Evolutionary conservation across 352 stramenopile species (phyloP).

Genomic region (Globisporangium parvum): DNA sequence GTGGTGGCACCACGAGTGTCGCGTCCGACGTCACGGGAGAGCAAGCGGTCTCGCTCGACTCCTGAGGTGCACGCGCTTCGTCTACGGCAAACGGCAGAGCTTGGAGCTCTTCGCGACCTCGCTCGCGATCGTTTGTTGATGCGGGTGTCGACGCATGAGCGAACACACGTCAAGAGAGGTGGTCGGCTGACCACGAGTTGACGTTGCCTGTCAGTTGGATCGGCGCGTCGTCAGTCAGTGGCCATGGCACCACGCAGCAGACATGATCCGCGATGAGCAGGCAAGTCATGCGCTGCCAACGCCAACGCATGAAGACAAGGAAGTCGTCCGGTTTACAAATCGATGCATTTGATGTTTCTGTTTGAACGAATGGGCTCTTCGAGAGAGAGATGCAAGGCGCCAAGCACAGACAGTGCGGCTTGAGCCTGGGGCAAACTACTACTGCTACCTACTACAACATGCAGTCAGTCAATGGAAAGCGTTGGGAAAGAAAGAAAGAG

Average conservation of each 20-base stretch:
- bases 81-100: too few relatives aligned
- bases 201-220: neutral
- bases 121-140: neutral
- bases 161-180: too few relatives aligned
- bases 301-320: too few relatives aligned
- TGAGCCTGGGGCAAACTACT: neutral
- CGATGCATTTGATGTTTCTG: slow-evolving; percentile 11
- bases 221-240: too few relatives aligned
- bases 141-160: neutral
- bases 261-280: too few relatives aligned
- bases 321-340: slow-evolving; percentile 6
- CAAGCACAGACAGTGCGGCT: slow-evolving; percentile 1
- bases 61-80: too few relatives aligned
- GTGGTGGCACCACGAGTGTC: too few relatives aligned
- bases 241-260: too few relatives aligned
- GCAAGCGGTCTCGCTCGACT: too few relatives aligned
- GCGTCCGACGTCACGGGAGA: too few relatives aligned
- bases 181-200: neutral
- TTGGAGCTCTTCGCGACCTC: neutral
- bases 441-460: neutral
- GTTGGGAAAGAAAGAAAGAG: neutral
- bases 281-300: too few relatives aligned
- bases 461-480: neutral
- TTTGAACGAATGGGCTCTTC: slow-evolving; percentile 6
- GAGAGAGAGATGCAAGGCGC: slow-evolving; percentile 2